Evolutionary conservation across 306 rosid species (phyloP).

Genomic region (Cicer bijugum): DNA sequence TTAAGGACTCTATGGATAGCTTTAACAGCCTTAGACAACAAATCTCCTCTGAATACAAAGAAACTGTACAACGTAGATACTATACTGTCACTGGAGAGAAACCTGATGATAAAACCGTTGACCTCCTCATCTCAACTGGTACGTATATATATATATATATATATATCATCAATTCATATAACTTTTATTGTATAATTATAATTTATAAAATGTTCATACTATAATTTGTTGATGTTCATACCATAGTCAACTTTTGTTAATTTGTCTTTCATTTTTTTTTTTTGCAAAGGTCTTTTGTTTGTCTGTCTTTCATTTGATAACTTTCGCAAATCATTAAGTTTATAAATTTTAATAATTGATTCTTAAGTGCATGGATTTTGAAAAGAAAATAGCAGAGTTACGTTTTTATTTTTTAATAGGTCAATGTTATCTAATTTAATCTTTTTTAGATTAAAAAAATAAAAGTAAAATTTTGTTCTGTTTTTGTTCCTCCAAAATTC

Average conservation of each 20-base stretch:
- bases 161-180: neutral
- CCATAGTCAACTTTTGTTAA: neutral
- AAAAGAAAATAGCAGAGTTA: neutral
- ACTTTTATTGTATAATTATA: neutral
- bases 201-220: neutral
- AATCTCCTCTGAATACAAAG: conserved; percentile 82
- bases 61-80: conserved; percentile 83
- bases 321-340: neutral
- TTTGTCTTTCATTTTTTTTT: neutral
- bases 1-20: conserved; percentile 82
- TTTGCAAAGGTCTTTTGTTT: neutral
- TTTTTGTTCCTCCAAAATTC: too few relatives aligned
- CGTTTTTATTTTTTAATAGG: neutral
- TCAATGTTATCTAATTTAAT: neutral
- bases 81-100: conserved; percentile 92
- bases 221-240: neutral
- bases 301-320: neutral
- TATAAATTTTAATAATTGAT: neutral
- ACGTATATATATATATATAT: neutral
- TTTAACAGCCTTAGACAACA: conserved; percentile 68
- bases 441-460: too few relatives aligned
- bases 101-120: conserved; percentile 84
- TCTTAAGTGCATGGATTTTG: neutral
- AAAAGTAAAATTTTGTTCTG: too few relatives aligned
- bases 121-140: conserved; percentile 89